Evolutionary conservation across 2,329 filamentous ascomycete genomes (phyloP), one percentile per base, ranked within the genome.

Genomic region (Westerdykella sp.): DNA sequence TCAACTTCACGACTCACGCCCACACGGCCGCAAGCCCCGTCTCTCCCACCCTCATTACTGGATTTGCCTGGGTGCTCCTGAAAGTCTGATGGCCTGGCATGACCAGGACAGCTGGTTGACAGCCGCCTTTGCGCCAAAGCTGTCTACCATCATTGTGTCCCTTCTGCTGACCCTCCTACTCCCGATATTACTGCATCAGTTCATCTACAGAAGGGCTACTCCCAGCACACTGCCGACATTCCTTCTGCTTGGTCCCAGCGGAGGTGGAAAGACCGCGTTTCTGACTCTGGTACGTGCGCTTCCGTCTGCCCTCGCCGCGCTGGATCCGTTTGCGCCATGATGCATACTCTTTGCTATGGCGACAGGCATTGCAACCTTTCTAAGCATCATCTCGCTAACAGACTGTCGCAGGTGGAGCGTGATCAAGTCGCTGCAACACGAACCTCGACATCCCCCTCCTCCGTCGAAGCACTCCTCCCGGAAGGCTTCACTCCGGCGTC

Each of bases 261-360:
- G 83, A 50, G 78, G 81, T 39, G 93, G 93, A 59, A 98, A 97
- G 73, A 97, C 93, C 0, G 79, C 86, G 7, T 80, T 97, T 28
- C 71, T 89, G n/a, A 89, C 87, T 16, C 76, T 93, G 55, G 83
- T 85, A 73, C 49, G 70, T 50, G 13, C 30, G 16, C 32, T 36
- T 18, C 40, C 14, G 21, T 18, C 34, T 37, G 2, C 41, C 4
- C 6, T 14, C 36, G 25, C 39, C 37, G 10, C 28, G 16, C 22
- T 16, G 43, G 16, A 11, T 23, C 41, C 16, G 18, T 11, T 23
- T 23, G 10, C 13, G 32, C 32, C 32, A 3, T 14, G 32, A 14
- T 35, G 18, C 22, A 18, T 35, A 39, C 31, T 46, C 31, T 42
- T 40, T 18, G 25, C 22, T 39, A 12, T 31, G 16, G 18, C 21